A percentile compares a stretch with the other conserved stretches of the same genome.
Evolutionary conservation across 1,284 basidiomycete species (phyloP).

Genomic region (Marasmius sp.): DNA sequence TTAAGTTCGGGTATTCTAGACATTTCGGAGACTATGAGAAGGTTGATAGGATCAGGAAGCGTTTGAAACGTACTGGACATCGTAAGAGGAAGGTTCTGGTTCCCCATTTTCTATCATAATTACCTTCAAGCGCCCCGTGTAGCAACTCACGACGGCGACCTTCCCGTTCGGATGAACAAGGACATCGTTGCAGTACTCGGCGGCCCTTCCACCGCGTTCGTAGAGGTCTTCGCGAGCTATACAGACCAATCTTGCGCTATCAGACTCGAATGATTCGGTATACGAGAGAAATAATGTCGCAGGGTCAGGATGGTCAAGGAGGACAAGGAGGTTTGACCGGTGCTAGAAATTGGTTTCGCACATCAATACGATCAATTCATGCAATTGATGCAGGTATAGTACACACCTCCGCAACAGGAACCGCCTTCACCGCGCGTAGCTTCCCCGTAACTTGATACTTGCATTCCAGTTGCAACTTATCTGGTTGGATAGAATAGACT

Average conservation of each 20-base stretch:
- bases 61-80: slow-evolving; percentile 56
- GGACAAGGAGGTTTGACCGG: slow-evolving; percentile 55
- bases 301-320: slow-evolving; percentile 74
- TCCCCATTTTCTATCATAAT: slow-evolving; percentile 53
- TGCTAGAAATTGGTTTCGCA: slow-evolving; percentile 35
- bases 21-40: background rate
- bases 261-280: slow-evolving; percentile 31
- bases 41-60: background rate
- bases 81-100: slow-evolving; percentile 51
- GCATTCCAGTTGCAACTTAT: slow-evolving; percentile 59
- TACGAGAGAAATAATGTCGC: slow-evolving; percentile 63
- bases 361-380: background rate
- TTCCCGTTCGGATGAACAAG: slow-evolving; percentile 61
- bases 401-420: slow-evolving; percentile 50
- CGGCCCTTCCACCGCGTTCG: slow-evolving; percentile 53
- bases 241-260: slow-evolving; percentile 34
- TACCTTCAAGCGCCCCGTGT: slow-evolving; percentile 66
- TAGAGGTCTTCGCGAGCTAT: slow-evolving; percentile 47
- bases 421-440: slow-evolving; percentile 51
- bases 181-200: slow-evolving; percentile 69
- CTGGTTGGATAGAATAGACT: slow-evolving; percentile 58
- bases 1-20: slow-evolving; percentile 74
- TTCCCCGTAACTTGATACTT: slow-evolving; percentile 65
- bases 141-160: slow-evolving; percentile 62
- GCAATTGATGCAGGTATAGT: slow-evolving; percentile 5